Base-by-base conservation (phyloP, 352 stramenopile genomes). In the Globisporangium alternatum region DNA sequence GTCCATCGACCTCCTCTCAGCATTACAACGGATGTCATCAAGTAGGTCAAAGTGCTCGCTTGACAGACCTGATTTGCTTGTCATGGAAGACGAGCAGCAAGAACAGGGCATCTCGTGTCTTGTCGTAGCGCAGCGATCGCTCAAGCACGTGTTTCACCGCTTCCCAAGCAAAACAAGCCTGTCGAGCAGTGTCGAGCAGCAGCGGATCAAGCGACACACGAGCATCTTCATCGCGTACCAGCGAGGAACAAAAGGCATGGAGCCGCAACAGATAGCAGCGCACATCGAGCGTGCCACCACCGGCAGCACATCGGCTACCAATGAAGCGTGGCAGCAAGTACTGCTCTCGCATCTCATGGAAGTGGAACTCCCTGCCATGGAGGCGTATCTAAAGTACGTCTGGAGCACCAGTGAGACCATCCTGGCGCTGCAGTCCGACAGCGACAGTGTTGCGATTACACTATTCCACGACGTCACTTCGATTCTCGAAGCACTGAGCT, bases 341-440 rank as follows among this genome's bases (percentile, higher is more conserved):
- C 45, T 76, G 17, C 51, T 69, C 3, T 54, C 67, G 3, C 76
- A 89, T 43, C 61, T 89, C 30, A 61, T 72, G 25, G 59, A 76
- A 22, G 63, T 80, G 5, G 78, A 89, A 33, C 57, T 89, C 5
- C 76, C 76, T n/a, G 74, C 72, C 1, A 80, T 89, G 65, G 76
- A 81, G 28, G 41, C 45, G 2, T 86, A 86, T 49, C 51, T 86
- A 19, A 73, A 59, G 13, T 72, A 74, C 12, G 58, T 86, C 17
- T 86, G 80, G 76, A 68, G 56, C 15, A 65, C 70, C 1, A 65
- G 71, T 12, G 76, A 87, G 44, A 60, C 30, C 6, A 44, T 89
- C 44, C 45, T 74, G n/a, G 67, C 75, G 12, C 55, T 89, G 1
- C 67, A 66, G 9, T 17, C 51, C 0, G 65, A 75, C 19, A 70